Evolutionary conservation across 805 yeast genomes (phyloP), one percentile per base, ranked within the genome.

Genomic region (Ogataea chonburiensis): DNA sequence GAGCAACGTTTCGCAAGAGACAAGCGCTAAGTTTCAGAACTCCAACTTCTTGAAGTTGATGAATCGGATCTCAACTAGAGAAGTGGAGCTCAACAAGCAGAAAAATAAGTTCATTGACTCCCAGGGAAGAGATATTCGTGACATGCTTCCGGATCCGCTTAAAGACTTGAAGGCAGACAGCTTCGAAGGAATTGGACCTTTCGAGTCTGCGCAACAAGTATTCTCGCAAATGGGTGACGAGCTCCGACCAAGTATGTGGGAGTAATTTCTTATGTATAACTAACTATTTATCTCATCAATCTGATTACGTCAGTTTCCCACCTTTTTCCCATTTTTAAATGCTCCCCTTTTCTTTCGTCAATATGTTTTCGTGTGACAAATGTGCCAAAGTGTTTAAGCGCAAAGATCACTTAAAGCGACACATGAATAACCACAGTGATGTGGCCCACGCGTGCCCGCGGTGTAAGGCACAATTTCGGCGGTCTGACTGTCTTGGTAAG

Each of bases 41-140:
- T 64, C 70, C 7, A 56, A 56, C 12, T 70, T 70, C 36, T 46
- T 70, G 37, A 64, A 65, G 37, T 49, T 70, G 20, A 70, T 70
- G 75, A 47, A 57, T 21, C 52, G 44, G 42, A 65, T 70, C 7
- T 58, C 68, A 12, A 53, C 53, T 10, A 57, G 68, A 31, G 55
- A 66, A 42, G 67, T 69, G 26, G 70, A 65, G 37, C 45, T 70
- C 5, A 55, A 55, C 29, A 42, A 49, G 11, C 47, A 52, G 3
- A 65, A 66, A n/a, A 61, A 64, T 37, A 61, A 58, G 38, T 58
- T 70, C 17, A 56, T 67, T 28, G 62, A 61, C 31, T 28, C 53
- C 3, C 47, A 59, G 5, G 71, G 73, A 5, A 55, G 54, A 13
- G 73, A 67, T 40, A 60, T 70, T 10, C 43, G 61, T 21, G 60